Base-by-base conservation (phyloP, 2,329 filamentous ascomycete genomes). In the Aurifilum marmelostoma region DNA sequence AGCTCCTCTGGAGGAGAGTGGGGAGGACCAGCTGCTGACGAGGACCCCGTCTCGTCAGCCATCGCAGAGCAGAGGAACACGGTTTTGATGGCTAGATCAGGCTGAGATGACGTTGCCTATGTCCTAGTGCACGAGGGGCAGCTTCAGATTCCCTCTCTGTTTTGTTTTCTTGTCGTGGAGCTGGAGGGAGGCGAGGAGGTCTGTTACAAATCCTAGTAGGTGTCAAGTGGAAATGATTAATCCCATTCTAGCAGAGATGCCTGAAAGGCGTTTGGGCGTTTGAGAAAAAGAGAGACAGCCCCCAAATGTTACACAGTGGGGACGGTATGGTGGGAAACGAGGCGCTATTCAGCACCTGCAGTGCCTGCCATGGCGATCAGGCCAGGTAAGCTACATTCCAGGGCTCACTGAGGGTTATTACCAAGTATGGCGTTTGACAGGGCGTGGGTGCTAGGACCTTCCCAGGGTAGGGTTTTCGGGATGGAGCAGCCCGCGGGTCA, bases 41-140 rank as follows among this genome's bases (percentile, higher is more conserved):
- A 70, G 37, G 71, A 73, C 63, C 76, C 70, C 67, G 76, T 73
- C 69, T 77, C 77, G 68, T 80, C 81, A 75, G 81, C 77, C 82
- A 84, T 84, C 9, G 59, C 59, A 27, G 32, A 37, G n/a, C 34
- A 43, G 43, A 47, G 43, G 7, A 21, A 7, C 32, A 41, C n/a
- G 12, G 37, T 29, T n/a, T 72, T 14, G 43, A 37, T 32, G 41
- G 21, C 3, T 41, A 29, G 29, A 27, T 14, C 52, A 18, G 34
- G 52, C 34, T 37, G 43, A 56, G 50, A n/a, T 32, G 39, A 37
- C n/a, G 41, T 47, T 47, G 61, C 41, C 27, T 27, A 32, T 63
- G 24, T 18, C 5, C 37, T 37, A 24, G 39, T 29, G 37, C 1
- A 18, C 37, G 27, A 62, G 39, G 24, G 54, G 21, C 32, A 34